Evolutionary conservation across 176 grass and related monocot genomes (phyloP).

Genomic region (Oryza punctata): DNA sequence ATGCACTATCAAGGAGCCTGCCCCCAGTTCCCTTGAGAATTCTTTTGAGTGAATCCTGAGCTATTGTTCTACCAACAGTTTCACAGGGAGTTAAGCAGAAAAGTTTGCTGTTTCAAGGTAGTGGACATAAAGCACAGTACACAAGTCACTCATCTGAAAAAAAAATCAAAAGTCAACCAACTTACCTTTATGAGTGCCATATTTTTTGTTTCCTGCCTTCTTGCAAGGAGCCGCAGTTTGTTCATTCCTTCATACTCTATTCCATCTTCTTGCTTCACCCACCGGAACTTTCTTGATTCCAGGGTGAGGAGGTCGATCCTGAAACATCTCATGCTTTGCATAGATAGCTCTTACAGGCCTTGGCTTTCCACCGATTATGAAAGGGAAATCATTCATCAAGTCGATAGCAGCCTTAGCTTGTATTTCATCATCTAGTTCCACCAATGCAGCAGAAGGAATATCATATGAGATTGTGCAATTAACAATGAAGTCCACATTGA

Average conservation of each 20-base stretch:
- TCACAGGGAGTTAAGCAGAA: not conserved
- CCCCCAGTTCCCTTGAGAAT: not conserved
- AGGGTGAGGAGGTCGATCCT: conserved; percentile 44
- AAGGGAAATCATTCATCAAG: conserved; percentile 56
- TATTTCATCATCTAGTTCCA: conserved; percentile 43
- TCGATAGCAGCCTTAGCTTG: conserved; percentile 45
- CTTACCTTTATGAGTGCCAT: conserved; percentile 63
- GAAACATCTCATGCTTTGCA: conserved; percentile 50
- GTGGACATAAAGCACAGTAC: not conserved
- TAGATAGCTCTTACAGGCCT: conserved; percentile 50
- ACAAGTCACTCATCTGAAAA: not conserved
- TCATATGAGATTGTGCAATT: conserved; percentile 60
- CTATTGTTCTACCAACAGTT: not conserved
- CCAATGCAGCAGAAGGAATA: conserved; percentile 47
- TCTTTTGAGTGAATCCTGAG: not conserved
- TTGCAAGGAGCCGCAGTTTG: conserved; percentile 44
- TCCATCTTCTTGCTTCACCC: conserved; percentile 38
- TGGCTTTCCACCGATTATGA: conserved; percentile 65
- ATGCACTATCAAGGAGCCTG: not conserved
- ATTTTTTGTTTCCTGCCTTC: conserved; percentile 55
- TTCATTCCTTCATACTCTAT: conserved; percentile 38
- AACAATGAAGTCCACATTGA: conserved; percentile 52
- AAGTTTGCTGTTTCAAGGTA: not conserved
- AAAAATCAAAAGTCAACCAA: not conserved
- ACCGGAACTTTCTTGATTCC: conserved; percentile 44